Evolutionary conservation across 192 early-diverging fungal species (phyloP), one percentile per base, ranked within the genome.

Genomic region (Backusella morwellensis): DNA sequence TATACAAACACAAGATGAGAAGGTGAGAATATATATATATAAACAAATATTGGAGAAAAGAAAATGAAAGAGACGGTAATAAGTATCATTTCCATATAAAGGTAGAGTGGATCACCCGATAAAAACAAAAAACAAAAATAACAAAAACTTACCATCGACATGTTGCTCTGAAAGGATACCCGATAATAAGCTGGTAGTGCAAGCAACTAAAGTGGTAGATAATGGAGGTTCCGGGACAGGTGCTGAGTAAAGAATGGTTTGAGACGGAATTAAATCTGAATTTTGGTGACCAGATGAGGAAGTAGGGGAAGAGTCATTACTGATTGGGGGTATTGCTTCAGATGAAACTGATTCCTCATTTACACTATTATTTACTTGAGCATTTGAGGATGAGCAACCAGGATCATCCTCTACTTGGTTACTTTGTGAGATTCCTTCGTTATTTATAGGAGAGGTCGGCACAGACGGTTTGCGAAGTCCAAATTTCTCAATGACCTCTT

Each of bases 401-500:
- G 15, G 3, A 38, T 36, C 32, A 19, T 69, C 36, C n/a, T 68
- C 67, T 17, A 9, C 32, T 35, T 68, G 32, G 12, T 70, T 38
- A 14, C 12, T 38, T 70, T 70, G n/a, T 38, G 19, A 23, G 23
- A 9, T 19, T 9, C 6, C n/a, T 68, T n/a, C 11, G 42, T 40
- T 1, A 63, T 63, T 63, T 26, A 29, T 63, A 63, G 56, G 56
- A 63, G 56, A 29, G 12, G 1, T 63, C 23, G 12, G 56, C 56
- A 63, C 56, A 47, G 70, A 44, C 21, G 41, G 42, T 26, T 72
- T 72, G 17, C 70, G 23, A 50, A 72, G 40, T 32, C 70, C 70
- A 72, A 72, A 79, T 26, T 75, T 74, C 44, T 82, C 75, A 26
- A 77, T 38, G 15, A 78, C 81, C 68, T 82, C 81, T 36, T 82